These are phyloP conservation scores for Dryas octopetala DNA, from an alignment of 306 rosid genomes.

Conservation along the genomic window DNA sequence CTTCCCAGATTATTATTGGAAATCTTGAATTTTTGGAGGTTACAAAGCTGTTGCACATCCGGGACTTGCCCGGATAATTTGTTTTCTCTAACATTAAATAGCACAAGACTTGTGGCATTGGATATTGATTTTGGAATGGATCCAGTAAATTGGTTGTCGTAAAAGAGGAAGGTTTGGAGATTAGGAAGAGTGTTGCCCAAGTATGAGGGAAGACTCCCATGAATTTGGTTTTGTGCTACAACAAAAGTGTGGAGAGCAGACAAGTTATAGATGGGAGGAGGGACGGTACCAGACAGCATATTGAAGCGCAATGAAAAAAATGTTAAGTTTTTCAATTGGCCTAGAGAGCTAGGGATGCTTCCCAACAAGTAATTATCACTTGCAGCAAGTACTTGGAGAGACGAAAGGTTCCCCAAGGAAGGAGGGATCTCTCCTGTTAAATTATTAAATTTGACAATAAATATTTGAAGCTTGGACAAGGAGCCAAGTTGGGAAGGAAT, in stretches of 20 bases:
- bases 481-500: background rate
- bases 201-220: background rate
- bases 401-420: background rate
- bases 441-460: rapidly evolving
- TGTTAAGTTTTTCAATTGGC: background rate
- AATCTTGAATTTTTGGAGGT: no score
- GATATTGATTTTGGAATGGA: background rate
- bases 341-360: background rate
- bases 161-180: background rate
- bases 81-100: background rate
- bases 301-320: background rate
- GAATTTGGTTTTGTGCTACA: background rate
- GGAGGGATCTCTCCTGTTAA: background rate
- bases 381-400: background rate
- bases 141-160: background rate
- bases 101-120: background rate
- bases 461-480: background rate
- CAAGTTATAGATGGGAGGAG: background rate
- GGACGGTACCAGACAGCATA: background rate
- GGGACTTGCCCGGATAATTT: no score
- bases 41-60: no score
- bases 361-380: rapidly evolving
- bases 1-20: no score
- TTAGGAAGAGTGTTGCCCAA: background rate
- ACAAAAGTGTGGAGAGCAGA: background rate